These are phyloP conservation scores for Fusarium goolgardi DNA, from an alignment of 2,329 filamentous ascomycete genomes.

Conservation along the genomic window DNA sequence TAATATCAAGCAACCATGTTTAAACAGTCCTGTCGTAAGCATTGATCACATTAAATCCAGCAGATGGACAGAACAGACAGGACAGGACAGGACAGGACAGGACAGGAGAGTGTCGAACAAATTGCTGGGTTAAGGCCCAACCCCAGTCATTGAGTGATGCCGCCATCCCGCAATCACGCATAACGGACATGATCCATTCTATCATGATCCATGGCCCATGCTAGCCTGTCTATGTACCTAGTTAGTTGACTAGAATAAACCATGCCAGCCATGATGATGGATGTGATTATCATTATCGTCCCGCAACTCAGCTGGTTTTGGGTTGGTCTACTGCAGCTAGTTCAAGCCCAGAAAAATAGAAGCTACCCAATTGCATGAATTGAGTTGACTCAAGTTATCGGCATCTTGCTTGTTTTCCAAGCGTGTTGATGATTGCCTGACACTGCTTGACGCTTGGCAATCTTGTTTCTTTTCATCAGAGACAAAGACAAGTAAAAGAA, in stretches of 20 bases:
- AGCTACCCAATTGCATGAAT: constrained; percentile 1
- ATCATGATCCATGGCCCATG: constrained; percentile 31
- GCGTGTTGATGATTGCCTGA: constrained; percentile 29
- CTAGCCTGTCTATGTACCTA: background rate
- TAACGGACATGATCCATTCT: constrained; percentile 21
- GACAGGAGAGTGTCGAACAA: background rate
- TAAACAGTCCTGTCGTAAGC: background rate
- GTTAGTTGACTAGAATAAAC: background rate
- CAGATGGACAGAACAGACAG: too few relatives aligned
- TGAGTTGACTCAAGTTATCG: constrained; percentile 1
- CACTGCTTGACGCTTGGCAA: constrained; percentile 12
- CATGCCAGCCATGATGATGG: constrained; percentile 23
- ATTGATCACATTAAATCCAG: too few relatives aligned
- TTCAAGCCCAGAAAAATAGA: constrained; percentile 7
- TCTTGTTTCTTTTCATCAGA: background rate
- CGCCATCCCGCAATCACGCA: constrained; percentile 41
- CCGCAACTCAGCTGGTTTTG: constrained; percentile 38
- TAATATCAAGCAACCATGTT: background rate
- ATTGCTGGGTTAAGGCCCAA: constrained; percentile 15
- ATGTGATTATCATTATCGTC: constrained; percentile 14
- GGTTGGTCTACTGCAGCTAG: constrained; percentile 26
- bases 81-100: too few relatives aligned
- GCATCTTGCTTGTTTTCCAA: constrained; percentile 13
- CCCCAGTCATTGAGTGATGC: constrained; percentile 29
- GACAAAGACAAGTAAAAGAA: constrained; percentile 12